Conservation (phyloP, 805 yeast species). For the Monosporozyma yasuniensis region DNA sequence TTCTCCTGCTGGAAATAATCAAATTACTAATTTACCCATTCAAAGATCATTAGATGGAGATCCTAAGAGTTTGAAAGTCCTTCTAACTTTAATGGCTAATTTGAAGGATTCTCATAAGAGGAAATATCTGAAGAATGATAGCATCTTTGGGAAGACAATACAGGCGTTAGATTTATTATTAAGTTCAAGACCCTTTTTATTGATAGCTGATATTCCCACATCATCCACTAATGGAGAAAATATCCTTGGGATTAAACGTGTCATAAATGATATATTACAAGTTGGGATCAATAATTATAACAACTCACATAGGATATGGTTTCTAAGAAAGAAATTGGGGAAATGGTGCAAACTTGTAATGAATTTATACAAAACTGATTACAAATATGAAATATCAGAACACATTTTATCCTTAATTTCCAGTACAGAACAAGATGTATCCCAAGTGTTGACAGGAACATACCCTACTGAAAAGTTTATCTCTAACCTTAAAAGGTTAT, state of each 20-base stretch:
- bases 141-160: constrained; percentile 21
- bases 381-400: constrained; percentile 9
- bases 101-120: constrained; percentile 10
- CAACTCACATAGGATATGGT: constrained; percentile 17
- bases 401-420: constrained; percentile 7
- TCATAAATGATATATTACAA: constrained; percentile 13
- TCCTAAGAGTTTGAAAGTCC: constrained; percentile 16
- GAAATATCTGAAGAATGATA: constrained; percentile 11
- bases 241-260: constrained; percentile 12
- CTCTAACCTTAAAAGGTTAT: constrained; percentile 9
- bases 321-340: constrained; percentile 20
- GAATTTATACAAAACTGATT: constrained; percentile 9
- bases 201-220: constrained; percentile 1
- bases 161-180: constrained; percentile 23
- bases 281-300: constrained; percentile 13
- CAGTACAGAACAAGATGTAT: constrained; percentile 12
- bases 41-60: constrained; percentile 6
- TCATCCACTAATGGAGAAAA: background rate
- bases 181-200: constrained; percentile 15
- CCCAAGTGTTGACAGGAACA: constrained; percentile 10
- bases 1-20: background rate
- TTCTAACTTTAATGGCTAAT: constrained; percentile 15
- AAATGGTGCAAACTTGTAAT: constrained; percentile 16
- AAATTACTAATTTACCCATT: background rate
- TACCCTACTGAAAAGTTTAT: constrained; percentile 8